phyloP scores from a whole-genome alignment of 1,284 basidiomycete species.

The Xerocomus minutiporus region DNA sequence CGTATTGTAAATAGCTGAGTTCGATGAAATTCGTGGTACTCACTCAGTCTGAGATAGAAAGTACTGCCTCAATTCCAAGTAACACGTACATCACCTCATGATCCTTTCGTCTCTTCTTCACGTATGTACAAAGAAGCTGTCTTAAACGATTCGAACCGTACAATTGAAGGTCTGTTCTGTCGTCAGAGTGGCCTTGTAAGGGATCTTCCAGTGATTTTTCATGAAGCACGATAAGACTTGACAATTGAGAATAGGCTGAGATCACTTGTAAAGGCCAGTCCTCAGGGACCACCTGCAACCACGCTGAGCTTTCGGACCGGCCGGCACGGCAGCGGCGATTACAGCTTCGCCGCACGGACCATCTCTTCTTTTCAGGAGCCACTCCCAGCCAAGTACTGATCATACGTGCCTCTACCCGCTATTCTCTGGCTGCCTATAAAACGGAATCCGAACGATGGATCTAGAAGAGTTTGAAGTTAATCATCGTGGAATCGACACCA shows the following conservation, averaged over 20 bases:
- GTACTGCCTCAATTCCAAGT: no score
- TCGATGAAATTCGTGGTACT: no score
- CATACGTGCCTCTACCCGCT: no score
- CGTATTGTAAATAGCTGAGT: no score
- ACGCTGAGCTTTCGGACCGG: not conserved
- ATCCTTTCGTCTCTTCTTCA: not conserved
- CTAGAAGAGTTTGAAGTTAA: conserved; percentile 30
- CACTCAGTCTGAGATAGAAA: no score
- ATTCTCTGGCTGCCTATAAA: not conserved
- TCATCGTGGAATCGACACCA: not conserved
- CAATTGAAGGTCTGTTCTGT: not conserved
- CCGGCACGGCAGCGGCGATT: conserved; percentile 7
- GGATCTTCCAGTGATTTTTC: not conserved
- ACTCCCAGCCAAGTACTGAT: no score
- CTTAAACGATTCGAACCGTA: not conserved
- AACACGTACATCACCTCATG: no score
- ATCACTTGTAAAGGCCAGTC: not conserved
- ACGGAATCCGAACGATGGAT: conserved; percentile 21
- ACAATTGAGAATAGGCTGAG: not conserved
- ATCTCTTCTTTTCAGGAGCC: not conserved
- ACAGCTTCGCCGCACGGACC: conserved; percentile 16
- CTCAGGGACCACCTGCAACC: not conserved
- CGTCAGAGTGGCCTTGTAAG: conserved; percentile 5
- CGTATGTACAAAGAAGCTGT: conserved; percentile 7
- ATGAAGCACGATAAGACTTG: no score